These are phyloP conservation scores for Drechslera avenae DNA, from an alignment of 2,329 filamentous ascomycete genomes.

Conservation along the genomic window DNA sequence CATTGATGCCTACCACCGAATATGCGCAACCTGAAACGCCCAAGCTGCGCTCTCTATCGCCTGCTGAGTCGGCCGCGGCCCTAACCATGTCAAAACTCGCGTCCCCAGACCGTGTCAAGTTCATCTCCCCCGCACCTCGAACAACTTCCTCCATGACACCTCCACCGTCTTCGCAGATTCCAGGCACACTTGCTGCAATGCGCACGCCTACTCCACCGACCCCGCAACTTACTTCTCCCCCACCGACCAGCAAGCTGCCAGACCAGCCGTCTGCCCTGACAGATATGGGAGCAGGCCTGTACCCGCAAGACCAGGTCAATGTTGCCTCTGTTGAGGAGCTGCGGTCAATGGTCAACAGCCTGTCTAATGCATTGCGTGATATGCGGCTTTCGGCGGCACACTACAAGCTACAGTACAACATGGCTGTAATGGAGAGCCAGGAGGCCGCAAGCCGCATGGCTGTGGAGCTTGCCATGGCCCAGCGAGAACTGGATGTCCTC, in stretches of 20 bases:
- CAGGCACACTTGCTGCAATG: constrained; percentile 46
- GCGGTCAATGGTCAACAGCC: constrained; percentile 58
- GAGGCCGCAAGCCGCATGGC: constrained; percentile 85
- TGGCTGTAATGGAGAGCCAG: constrained; percentile 81
- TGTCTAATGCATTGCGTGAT: constrained; percentile 63
- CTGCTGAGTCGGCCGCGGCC: constrained; percentile 22
- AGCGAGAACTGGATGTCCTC: constrained; percentile 83
- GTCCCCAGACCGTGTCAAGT: constrained; percentile 39
- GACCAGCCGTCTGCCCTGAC: constrained; percentile 32
- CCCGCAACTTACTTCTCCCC: constrained; percentile 56
- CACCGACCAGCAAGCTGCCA: constrained; percentile 48
- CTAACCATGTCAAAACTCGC: constrained; percentile 25
- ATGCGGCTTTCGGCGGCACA: constrained; percentile 85
- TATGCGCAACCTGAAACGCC: constrained; percentile 34
- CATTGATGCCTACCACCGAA: constrained; percentile 42
- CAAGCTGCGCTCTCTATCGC: constrained; percentile 26
- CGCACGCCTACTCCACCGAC: constrained; percentile 59
- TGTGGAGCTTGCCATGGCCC: constrained; percentile 91
- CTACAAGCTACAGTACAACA: constrained; percentile 86
- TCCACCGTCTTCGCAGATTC: constrained; percentile 65
- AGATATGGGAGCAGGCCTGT: constrained; percentile 49
- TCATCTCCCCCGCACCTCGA: constrained; percentile 50
- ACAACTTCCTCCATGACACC: constrained; percentile 64
- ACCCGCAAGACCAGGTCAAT: constrained; percentile 58
- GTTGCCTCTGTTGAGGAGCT: constrained; percentile 59